A percentile compares a stretch with the other conserved stretches of the same genome.
phyloP scores from a whole-genome alignment of 2,329 filamentous ascomycete genomes.

The Aspergillus glaucus region DNA sequence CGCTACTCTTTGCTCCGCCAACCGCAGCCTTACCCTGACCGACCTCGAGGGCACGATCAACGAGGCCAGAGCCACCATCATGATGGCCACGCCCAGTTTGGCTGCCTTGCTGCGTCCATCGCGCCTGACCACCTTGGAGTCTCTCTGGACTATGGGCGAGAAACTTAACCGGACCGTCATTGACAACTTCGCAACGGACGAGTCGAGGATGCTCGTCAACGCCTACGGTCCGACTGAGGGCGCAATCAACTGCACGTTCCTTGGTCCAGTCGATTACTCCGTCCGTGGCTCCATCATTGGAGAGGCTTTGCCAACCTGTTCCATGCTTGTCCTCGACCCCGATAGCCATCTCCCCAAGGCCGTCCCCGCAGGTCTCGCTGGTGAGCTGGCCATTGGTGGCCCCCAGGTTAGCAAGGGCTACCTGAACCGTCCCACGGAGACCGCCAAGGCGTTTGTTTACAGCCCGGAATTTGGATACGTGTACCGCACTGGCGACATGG shows the following conservation, averaged over 20 bases:
- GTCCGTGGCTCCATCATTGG: constrained; percentile 33
- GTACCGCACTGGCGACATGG: constrained; percentile 31
- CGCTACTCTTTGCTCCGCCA: constrained; percentile 30
- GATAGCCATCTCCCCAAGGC: constrained; percentile 22
- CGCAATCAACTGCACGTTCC: constrained; percentile 22
- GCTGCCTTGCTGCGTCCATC: constrained; percentile 27
- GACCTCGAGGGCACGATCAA: constrained; percentile 21
- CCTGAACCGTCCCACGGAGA: constrained; percentile 19
- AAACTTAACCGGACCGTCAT: constrained; percentile 27
- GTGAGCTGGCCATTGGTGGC: constrained; percentile 40
- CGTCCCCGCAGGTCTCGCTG: constrained; percentile 36
- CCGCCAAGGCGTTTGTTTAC: constrained; percentile 19
- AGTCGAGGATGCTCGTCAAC: constrained; percentile 21
- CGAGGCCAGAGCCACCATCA: constrained; percentile 28
- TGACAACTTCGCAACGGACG: constrained; percentile 19
- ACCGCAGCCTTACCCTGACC: constrained; percentile 22
- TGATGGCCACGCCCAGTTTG: constrained; percentile 36
- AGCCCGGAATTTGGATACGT: constrained; percentile 42
- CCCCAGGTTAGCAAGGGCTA: constrained; percentile 26
- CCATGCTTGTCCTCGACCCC: constrained; percentile 24
- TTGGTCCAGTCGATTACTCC: constrained; percentile 14
- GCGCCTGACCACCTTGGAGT: constrained; percentile 18
- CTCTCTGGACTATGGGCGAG: constrained; percentile 31
- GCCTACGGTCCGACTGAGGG: constrained; percentile 31
- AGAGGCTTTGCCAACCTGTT: constrained; percentile 29